Evolutionary conservation across 225 moss, liverwort and hornwort genomes (phyloP), one percentile per base, ranked within the genome.

Genomic region (Lunularia cruciata): DNA sequence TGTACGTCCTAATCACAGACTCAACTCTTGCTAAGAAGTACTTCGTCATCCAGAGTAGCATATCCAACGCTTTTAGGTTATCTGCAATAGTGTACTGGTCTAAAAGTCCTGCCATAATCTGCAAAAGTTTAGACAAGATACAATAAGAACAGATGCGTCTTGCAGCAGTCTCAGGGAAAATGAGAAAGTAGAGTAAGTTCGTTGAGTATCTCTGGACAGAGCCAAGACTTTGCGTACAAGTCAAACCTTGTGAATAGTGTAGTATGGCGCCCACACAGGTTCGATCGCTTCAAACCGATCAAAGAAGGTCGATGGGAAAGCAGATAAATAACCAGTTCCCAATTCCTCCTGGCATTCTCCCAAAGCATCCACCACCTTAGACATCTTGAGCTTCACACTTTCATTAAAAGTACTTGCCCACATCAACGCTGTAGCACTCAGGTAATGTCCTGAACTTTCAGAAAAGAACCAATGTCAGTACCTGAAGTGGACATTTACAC

Each of bases 41-140:
- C 58, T 83, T 74, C 69, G 92, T 76, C 93, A 93, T 89, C 79
- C 83, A 76, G 62, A 89, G 78, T 60, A 91, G 78, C 81, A 99
- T 99, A 60, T 56, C 70, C 59, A 91, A 61, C 32, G 93, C 83
- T 79, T 84, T 89, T 77, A 45, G 69, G 55, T 83, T 93, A 58
- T 53, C 89, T 47, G 85, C 91, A 73, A 88, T 57, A 45, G 72
- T 69, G 69, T 91, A 87, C 57, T 99, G 98, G 77, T 99, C 98
- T 63, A 98, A 77, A 75, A 99, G 86, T 45, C 98, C 98, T 75
- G 93, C 98, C 93, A 99, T 99, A 48, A 99, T 91, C 98, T 98
- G 86, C 60, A 56, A 19, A 32, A 11, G 26, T 18, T 65, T 73
- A 7, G 15, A 39, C 27, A 38, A 26, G 42, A 26, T 54, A 64